Base-by-base conservation (phyloP, 2,329 filamentous ascomycete species). In the Claviceps monticola region DNA sequence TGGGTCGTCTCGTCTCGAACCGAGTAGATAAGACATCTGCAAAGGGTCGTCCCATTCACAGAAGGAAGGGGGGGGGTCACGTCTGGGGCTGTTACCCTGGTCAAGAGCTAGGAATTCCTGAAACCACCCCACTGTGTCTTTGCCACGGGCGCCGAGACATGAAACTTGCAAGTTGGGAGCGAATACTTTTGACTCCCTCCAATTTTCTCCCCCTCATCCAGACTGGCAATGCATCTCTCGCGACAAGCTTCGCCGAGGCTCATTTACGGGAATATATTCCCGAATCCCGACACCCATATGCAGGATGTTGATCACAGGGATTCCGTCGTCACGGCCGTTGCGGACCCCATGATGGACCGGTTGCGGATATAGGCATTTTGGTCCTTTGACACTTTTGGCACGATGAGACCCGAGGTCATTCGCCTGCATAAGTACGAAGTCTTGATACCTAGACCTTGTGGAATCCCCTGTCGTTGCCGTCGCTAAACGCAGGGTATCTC, bases 1-100 rank as follows among this genome's bases (percentile, higher is more conserved):
- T 39, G 29, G 29, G 36, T 46, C 36, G n/a, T 46, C 36, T 38
- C 26, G 19, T 23, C 39, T 43, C 34, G 38, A 6, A 39, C 26
- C n/a, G 21, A 5, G 9, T 16, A 37, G 34, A 42, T 46, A 46
- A 52, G 51, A 52, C 51, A 52, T 46, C 46, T n/a, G 50, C 39
- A 23, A 39, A 48, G 17, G 37, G 17, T 42, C 19, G 34, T 45
- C 46, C 23, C 23, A 9, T 52, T 21, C 29, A 34, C 8, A 9
- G 11, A 21, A 42, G 41, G 17, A 19, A 19, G n/a, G 29, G 29
- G 29, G 26, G 26, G 26, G 7, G 26, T 34, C 29, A 34, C 29
- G 29, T 44, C 19, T 44, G 21, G 19, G 43, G 43, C 43, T n/a
- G n/a, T 26, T 13, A 26, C 45, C 51, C 44, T 42, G 48, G 38